phyloP scores from a whole-genome alignment of 2,329 filamentous ascomycete genomes.

The Aspergillus sp. region DNA sequence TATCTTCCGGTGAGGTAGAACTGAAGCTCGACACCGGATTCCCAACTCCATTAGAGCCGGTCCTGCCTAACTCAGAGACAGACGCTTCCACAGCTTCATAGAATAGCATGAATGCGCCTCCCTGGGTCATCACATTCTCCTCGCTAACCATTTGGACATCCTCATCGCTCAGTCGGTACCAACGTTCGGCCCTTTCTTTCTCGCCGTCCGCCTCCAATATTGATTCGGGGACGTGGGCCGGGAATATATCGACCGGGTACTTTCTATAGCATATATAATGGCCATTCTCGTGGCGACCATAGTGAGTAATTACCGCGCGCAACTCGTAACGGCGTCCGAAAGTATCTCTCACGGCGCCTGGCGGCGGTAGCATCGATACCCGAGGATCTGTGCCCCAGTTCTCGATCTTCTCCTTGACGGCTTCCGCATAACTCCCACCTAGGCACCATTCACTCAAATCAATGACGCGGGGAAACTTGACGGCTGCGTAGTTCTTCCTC shows the following conservation, averaged over 20 bases:
- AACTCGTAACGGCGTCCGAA: slow-evolving; percentile 64
- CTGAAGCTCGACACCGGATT: slow-evolving; percentile 20
- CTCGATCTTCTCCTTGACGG: slow-evolving; percentile 52
- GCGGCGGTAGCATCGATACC: slow-evolving; percentile 70
- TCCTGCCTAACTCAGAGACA: not conserved
- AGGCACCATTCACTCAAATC: slow-evolving; percentile 85
- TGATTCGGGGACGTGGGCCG: slow-evolving; percentile 31
- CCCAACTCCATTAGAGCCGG: slow-evolving; percentile 6
- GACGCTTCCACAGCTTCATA: slow-evolving; percentile 71
- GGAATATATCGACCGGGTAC: slow-evolving; percentile 51
- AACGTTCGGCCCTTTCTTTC: slow-evolving; percentile 53
- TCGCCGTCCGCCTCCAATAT: slow-evolving; percentile 33
- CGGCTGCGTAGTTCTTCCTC: slow-evolving; percentile 78
- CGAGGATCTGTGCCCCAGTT: slow-evolving; percentile 69
- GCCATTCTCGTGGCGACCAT: slow-evolving; percentile 87
- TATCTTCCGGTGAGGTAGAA: slow-evolving; percentile 24
- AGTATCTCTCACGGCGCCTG: slow-evolving; percentile 55
- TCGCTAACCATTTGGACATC: slow-evolving; percentile 74
- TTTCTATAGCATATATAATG: slow-evolving; percentile 92
- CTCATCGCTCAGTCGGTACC: slow-evolving; percentile 93
- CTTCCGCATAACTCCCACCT: slow-evolving; percentile 50
- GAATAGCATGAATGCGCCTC: slow-evolving; percentile 94
- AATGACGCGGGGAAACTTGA: slow-evolving; percentile 72
- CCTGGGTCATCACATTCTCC: slow-evolving; percentile 69
- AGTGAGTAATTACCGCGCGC: slow-evolving; percentile 82